These are phyloP conservation scores for Globisporangium megalacanthum DNA, from an alignment of 352 stramenopile genomes.

Conservation along the genomic window DNA sequence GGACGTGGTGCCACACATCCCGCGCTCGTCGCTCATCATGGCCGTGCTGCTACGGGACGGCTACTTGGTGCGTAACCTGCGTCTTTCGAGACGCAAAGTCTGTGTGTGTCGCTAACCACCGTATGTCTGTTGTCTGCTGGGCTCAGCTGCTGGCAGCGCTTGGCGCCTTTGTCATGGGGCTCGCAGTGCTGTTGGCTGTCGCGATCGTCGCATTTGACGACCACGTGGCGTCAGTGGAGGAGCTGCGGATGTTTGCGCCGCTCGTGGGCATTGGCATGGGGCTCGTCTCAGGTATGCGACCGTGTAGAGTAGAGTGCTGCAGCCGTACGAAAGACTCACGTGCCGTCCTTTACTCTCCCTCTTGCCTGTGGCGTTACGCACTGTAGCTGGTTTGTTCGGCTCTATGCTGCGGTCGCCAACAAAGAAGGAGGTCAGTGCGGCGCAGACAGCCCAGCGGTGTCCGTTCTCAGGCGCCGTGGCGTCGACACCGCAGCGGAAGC, in stretches of 20 bases:
- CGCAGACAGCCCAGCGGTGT: slow-evolving; percentile 9
- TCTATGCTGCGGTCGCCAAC: slow-evolving; percentile 28
- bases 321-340: neutral
- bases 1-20: slow-evolving; percentile 7
- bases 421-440: slow-evolving; percentile 18
- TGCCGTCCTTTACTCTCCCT: neutral
- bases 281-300: slow-evolving; percentile 39
- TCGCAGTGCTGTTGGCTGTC: slow-evolving; percentile 50
- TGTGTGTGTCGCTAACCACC: neutral
- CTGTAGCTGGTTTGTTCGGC: slow-evolving; percentile 31
- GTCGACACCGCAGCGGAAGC: slow-evolving; percentile 2
- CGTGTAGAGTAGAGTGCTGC: neutral
- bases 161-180: slow-evolving; percentile 47
- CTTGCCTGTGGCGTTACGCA: neutral
- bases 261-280: slow-evolving; percentile 56
- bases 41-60: slow-evolving; percentile 45
- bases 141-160: slow-evolving; percentile 30
- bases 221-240: slow-evolving; percentile 34
- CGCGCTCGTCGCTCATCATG: slow-evolving; percentile 24
- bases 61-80: slow-evolving; percentile 26
- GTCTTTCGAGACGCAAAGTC: neutral
- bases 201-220: slow-evolving; percentile 39
- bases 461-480: slow-evolving; percentile 12
- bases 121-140: neutral
- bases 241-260: slow-evolving; percentile 63